Percentiles rank a stretch among this genome's conserved stretches.
These are phyloP conservation scores for Picea abies DNA, from an alignment of 83 land plant species.

Conservation along the genomic window DNA sequence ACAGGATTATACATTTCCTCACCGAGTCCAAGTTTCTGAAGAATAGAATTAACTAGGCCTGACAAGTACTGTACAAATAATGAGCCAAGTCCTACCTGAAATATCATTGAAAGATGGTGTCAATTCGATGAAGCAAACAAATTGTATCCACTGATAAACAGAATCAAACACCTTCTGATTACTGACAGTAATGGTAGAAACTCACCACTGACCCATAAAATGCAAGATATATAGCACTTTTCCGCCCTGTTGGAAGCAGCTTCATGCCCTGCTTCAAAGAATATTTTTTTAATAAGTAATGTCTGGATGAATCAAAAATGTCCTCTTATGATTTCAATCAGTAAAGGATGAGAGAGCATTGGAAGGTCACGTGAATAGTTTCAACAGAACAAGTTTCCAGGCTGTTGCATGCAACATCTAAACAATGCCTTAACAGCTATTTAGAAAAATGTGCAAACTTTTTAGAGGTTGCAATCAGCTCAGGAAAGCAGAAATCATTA, in stretches of 20 bases:
- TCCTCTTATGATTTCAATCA: too few relatives aligned
- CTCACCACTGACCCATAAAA: constrained; percentile 88
- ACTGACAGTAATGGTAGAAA: background rate
- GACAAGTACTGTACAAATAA: constrained; percentile 65
- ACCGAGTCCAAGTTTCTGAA: constrained; percentile 70
- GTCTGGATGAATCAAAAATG: too few relatives aligned
- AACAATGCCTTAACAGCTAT: too few relatives aligned
- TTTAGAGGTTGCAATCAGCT: too few relatives aligned
- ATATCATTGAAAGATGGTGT: background rate
- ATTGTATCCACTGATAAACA: background rate
- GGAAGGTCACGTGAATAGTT: too few relatives aligned
- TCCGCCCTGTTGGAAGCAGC: constrained; percentile 88
- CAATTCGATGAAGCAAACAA: constrained; percentile 2
- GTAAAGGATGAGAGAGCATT: too few relatives aligned
- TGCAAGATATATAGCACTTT: constrained; percentile 68
- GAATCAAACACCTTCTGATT: background rate
- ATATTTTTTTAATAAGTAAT: background rate
- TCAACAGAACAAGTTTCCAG: too few relatives aligned
- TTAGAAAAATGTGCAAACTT: too few relatives aligned
- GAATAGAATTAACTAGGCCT: constrained; percentile 66
- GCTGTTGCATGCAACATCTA: too few relatives aligned
- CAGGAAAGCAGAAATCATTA: too few relatives aligned
- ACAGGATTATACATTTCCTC: constrained; percentile 92
- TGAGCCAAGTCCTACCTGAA: constrained; percentile 82
- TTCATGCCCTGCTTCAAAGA: constrained; percentile 78